These are phyloP conservation scores for Penicillium occitanis DNA, from an alignment of 2,329 filamentous ascomycete genomes.

Conservation along the genomic window DNA sequence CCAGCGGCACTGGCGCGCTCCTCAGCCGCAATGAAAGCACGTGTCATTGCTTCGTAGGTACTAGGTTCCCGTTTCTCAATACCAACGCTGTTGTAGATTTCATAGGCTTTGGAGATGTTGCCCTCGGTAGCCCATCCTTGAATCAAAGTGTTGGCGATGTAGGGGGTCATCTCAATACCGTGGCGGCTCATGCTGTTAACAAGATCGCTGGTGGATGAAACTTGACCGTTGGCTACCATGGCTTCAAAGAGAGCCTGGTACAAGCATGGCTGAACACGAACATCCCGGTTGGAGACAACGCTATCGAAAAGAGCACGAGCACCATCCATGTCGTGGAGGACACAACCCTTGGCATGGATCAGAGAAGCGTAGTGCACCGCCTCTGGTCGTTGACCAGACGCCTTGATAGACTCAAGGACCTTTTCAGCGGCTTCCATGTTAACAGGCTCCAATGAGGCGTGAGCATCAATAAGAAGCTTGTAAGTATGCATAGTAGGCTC, in stretches of 20 bases:
- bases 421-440: conserved; percentile 84
- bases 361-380: conserved; percentile 94
- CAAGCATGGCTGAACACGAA: conserved; percentile 76
- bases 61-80: conserved; percentile 84
- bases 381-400: conserved; percentile 73
- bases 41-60: conserved; percentile 98
- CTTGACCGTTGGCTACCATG: conserved; percentile 91
- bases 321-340: conserved; percentile 83
- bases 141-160: conserved; percentile 97
- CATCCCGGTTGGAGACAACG: conserved; percentile 66
- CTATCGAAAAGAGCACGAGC: conserved; percentile 79
- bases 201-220: conserved; percentile 71
- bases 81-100: conserved; percentile 76
- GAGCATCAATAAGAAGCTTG: conserved; percentile 93
- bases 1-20: conserved; percentile 72
- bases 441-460: conserved; percentile 89
- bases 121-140: conserved; percentile 90
- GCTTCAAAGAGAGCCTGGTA: conserved; percentile 97
- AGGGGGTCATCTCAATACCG: conserved; percentile 83
- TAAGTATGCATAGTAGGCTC: conserved; percentile 92
- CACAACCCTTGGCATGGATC: conserved; percentile 93
- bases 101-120: conserved; percentile 73
- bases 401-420: conserved; percentile 75
- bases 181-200: conserved; percentile 72
- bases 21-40: conserved; percentile 83